Conservation (phyloP, 169 alveolate genomes). For the Theileria equi region DNA sequence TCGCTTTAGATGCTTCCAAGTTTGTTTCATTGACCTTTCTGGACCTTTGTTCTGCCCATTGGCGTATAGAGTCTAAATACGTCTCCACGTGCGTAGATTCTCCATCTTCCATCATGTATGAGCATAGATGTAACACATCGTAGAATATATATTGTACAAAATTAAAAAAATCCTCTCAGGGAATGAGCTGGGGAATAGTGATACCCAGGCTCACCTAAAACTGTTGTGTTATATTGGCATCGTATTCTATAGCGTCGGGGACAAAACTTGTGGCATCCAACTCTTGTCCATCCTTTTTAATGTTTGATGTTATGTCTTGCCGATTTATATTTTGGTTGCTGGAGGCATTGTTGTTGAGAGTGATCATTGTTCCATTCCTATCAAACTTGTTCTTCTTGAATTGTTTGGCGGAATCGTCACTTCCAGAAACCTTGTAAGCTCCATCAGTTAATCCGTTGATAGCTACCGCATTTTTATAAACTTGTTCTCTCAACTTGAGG, state of each 20-base stretch:
- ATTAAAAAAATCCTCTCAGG: no score
- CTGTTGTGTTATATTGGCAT: slow-evolving; percentile 12
- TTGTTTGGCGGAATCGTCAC: slow-evolving; percentile 16
- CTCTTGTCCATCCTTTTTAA: neutral
- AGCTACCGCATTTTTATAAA: slow-evolving; percentile 53
- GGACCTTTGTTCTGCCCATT: no score
- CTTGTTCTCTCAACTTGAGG: slow-evolving; percentile 37
- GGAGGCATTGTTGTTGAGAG: neutral
- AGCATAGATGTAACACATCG: no score
- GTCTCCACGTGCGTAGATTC: no score
- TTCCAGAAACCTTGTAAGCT: slow-evolving; percentile 39
- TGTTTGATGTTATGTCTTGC: slow-evolving; percentile 3
- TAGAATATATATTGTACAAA: no score
- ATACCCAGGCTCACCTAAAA: neutral
- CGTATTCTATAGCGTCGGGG: slow-evolving; percentile 7
- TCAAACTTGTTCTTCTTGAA: slow-evolving; percentile 47
- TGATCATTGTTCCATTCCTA: slow-evolving; percentile 8
- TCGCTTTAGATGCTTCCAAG: no score
- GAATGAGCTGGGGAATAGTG: no score
- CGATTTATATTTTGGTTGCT: no score
- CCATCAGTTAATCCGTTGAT: slow-evolving; percentile 58
- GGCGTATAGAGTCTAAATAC: no score
- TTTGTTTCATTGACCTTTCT: no score
- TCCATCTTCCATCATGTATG: no score
- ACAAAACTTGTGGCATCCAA: slow-evolving; percentile 2